Evolutionary conservation across 2,329 filamentous ascomycete genomes (phyloP).

Genomic region (Hysterium pulicare): DNA sequence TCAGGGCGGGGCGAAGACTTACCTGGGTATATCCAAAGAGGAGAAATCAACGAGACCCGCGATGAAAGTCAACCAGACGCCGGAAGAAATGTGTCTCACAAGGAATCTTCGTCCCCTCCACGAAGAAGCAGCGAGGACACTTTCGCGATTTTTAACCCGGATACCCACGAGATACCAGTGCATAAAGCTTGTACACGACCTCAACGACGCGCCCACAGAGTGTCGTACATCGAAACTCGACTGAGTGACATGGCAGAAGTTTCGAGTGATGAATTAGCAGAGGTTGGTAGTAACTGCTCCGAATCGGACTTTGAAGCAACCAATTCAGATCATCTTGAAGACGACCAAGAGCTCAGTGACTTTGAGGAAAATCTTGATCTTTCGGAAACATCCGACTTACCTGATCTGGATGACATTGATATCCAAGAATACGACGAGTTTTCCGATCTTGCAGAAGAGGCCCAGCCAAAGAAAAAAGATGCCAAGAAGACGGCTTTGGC

Average conservation of each 20-base stretch:
- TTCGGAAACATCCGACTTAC: too few species aligned
- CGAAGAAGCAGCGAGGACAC: neutral
- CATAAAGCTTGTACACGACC: too few species aligned
- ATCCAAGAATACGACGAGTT: neutral
- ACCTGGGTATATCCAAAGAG: neutral
- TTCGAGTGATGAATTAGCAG: too few species aligned
- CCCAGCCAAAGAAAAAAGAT: neutral
- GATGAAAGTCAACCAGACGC: neutral
- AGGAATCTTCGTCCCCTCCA: neutral
- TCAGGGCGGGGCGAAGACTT: neutral
- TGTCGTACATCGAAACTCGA: constrained; percentile 13
- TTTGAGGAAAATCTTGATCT: too few species aligned
- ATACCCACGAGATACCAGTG: neutral
- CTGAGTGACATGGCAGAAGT: constrained; percentile 7
- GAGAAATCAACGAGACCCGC: neutral
- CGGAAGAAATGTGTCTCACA: neutral
- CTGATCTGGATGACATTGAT: too few species aligned
- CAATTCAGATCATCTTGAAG: too few species aligned
- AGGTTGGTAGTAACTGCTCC: too few species aligned
- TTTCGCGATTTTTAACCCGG: neutral
- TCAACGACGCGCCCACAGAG: constrained; percentile 8
- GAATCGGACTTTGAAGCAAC: too few species aligned
- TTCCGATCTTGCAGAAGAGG: neutral
- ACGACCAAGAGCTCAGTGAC: too few species aligned
- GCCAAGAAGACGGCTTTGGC: too few species aligned